Percentiles rank a stretch among this genome's conserved stretches.
These are phyloP conservation scores for Areca catechu DNA, from an alignment of 176 grass and related monocot genomes.

Conservation along the genomic window DNA sequence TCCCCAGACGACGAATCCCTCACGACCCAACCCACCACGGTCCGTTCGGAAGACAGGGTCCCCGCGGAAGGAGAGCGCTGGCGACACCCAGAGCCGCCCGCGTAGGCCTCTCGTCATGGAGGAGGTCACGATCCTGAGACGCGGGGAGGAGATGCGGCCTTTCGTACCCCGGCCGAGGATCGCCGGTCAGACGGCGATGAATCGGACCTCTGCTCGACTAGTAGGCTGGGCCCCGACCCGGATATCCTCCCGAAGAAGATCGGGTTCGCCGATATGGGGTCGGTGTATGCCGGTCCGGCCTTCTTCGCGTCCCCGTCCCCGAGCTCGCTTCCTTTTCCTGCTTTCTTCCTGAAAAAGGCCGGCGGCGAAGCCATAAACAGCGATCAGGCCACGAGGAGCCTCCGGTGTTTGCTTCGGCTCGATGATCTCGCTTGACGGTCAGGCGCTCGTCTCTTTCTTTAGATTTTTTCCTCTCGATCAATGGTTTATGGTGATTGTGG, in stretches of 20 bases:
- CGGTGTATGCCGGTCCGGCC: constrained; percentile 30
- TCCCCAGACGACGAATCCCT: not conserved
- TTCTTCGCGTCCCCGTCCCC: constrained; percentile 40
- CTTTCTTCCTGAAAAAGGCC: constrained; percentile 16
- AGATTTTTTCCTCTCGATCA: no score
- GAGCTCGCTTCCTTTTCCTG: constrained; percentile 45
- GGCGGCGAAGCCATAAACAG: not conserved
- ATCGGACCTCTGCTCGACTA: not conserved
- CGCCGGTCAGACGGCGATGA: not conserved
- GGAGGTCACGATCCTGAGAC: constrained; percentile 59
- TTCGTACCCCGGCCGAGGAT: not conserved
- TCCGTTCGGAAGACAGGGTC: constrained; percentile 15
- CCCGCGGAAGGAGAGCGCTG: constrained; percentile 11
- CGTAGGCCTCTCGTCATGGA: constrained; percentile 26
- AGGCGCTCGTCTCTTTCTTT: not conserved
- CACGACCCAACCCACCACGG: not conserved
- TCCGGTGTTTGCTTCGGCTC: constrained; percentile 49
- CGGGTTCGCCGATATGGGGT: not conserved
- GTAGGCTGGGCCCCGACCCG: constrained; percentile 9
- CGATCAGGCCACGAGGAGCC: constrained; percentile 34
- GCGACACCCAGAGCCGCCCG: not conserved
- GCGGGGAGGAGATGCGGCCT: constrained; percentile 34
- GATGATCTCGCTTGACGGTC: constrained; percentile 12
- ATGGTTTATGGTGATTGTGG: not conserved
- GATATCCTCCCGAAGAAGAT: constrained; percentile 19